Conservation (phyloP, 2,329 filamentous ascomycete genomes). For the Akanthomyces lecanii region DNA sequence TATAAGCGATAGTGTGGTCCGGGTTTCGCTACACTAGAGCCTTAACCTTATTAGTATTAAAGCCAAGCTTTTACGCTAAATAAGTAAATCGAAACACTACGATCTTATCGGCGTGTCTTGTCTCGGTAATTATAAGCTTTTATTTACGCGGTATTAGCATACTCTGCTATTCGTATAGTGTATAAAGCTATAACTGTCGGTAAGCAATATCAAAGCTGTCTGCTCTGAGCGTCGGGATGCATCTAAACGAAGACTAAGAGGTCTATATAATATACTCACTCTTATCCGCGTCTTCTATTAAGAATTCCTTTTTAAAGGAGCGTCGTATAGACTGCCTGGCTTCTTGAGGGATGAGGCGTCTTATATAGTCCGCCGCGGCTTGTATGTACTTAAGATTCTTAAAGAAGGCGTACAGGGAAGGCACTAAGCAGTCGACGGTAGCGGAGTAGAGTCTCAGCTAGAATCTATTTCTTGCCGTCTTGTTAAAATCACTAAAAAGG, state of each 20-base stretch:
- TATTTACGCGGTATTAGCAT: constrained; percentile 14
- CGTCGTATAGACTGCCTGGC: constrained; percentile 7
- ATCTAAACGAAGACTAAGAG: constrained; percentile 5
- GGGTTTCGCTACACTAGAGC: constrained; percentile 10
- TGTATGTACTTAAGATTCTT: constrained; percentile 33
- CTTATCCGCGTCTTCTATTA: neutral
- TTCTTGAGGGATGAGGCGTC: constrained; percentile 9
- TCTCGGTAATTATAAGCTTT: constrained; percentile 10
- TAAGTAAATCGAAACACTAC: constrained; percentile 15
- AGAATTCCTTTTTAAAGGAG: constrained; percentile 11
- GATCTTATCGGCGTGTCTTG: constrained; percentile 14
- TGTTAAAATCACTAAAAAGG: constrained; percentile 30
- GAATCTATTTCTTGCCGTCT: constrained; percentile 27
- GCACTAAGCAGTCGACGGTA: constrained; percentile 27
- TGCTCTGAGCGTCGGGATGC: neutral
- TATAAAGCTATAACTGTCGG: constrained; percentile 17
- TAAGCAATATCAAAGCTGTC: constrained; percentile 17
- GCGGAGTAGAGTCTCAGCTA: constrained; percentile 25
- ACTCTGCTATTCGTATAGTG: constrained; percentile 15
- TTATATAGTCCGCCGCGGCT: constrained; percentile 18
- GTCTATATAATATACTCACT: constrained; percentile 15
- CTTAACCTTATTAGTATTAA: constrained; percentile 17
- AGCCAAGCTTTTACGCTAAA: constrained; percentile 16
- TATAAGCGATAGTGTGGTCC: constrained; percentile 11
- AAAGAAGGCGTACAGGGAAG: constrained; percentile 35